Conservation (phyloP, 1,284 basidiomycete species). For the Thecaphora frezii region DNA sequence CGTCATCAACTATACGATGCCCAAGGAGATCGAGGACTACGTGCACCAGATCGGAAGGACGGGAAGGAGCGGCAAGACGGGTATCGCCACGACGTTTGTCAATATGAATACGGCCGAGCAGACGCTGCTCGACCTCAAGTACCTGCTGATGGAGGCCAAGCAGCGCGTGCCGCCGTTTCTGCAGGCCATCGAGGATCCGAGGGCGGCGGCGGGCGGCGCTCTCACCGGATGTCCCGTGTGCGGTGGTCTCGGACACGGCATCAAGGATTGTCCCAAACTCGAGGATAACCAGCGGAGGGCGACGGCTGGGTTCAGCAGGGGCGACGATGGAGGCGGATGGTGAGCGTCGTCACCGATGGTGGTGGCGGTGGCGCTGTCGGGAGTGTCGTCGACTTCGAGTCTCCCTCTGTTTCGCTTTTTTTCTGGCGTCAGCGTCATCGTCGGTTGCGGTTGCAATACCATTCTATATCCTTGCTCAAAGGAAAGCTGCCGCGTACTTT, state of each 20-base stretch:
- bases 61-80: slow-evolving; percentile 94
- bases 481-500: too few relatives aligned
- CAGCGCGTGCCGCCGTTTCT: slow-evolving; percentile 98
- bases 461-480: too few relatives aligned
- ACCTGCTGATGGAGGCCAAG: slow-evolving; percentile 92
- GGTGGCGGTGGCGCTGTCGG: too few relatives aligned
- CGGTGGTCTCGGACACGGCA: slow-evolving; percentile 92
- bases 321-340: slow-evolving; percentile 12
- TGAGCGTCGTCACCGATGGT: too few relatives aligned
- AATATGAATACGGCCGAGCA: slow-evolving; percentile 96
- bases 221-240: slow-evolving; percentile 91
- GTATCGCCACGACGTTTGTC: slow-evolving; percentile 99
- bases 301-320: slow-evolving; percentile 29
- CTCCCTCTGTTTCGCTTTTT: too few relatives aligned
- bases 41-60: slow-evolving; percentile 97
- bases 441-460: too few relatives aligned
- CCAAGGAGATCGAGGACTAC: slow-evolving; percentile 82
- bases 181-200: slow-evolving; percentile 83
- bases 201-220: slow-evolving; percentile 69
- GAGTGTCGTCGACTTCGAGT: too few relatives aligned
- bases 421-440: too few relatives aligned
- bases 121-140: slow-evolving; percentile 93
- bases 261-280: slow-evolving; percentile 92
- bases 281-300: slow-evolving; percentile 78
- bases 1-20: slow-evolving; percentile 97